Conservation (phyloP, 2,329 filamentous ascomycete species). For the Cytospora schulzeri region DNA sequence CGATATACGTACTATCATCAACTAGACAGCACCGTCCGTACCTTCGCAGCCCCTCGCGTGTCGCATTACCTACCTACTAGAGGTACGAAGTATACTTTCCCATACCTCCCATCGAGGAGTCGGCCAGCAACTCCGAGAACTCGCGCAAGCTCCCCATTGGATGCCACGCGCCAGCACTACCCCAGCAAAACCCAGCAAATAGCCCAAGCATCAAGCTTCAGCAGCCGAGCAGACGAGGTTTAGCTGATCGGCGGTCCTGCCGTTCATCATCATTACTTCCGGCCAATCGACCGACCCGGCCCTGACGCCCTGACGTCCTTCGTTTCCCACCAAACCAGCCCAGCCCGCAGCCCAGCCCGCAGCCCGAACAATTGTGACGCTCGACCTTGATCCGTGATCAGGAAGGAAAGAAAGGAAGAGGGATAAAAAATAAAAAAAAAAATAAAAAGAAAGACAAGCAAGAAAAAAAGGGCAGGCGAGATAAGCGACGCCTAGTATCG, state of each 20-base stretch:
- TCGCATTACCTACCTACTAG: no score
- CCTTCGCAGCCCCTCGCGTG: not conserved
- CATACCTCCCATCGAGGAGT: not conserved
- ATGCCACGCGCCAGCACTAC: not conserved
- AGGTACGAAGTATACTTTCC: no score
- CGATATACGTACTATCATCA: not conserved
- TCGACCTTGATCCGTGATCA: not conserved
- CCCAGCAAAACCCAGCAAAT: not conserved
- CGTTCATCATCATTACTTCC: not conserved
- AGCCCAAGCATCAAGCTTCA: not conserved
- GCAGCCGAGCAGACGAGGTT: not conserved
- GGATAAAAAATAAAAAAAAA: not conserved
- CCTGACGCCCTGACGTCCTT: not conserved
- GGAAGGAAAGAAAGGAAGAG: not conserved
- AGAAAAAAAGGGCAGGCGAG: not conserved
- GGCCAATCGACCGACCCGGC: not conserved
- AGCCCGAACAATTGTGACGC: not conserved
- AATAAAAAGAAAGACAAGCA: not conserved
- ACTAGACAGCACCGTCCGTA: not conserved
- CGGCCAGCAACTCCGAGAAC: not conserved
- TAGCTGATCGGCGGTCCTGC: conserved; percentile 1
- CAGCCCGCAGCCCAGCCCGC: not conserved
- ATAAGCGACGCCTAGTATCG: not conserved
- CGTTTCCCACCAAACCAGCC: not conserved
- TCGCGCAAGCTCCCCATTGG: not conserved